Base-by-base conservation (phyloP, 164 flowering plant species). In the Kalanchoe fedtschenkoi region DNA sequence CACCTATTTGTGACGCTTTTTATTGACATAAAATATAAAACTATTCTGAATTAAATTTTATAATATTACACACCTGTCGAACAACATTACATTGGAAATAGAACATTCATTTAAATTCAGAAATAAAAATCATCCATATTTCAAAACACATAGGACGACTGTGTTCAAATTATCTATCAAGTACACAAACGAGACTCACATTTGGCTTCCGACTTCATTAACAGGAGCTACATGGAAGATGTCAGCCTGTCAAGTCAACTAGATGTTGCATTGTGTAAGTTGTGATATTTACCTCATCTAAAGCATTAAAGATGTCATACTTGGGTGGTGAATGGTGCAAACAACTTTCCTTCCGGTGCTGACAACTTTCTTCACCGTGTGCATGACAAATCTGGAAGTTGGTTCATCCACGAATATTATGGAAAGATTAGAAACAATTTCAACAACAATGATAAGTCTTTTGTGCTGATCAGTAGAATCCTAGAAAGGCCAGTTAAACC, bases 241-340 rank as follows among this genome's bases (percentile, higher is more conserved):
- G 14, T 42, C 14, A 42, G 14, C 4, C 17, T 19, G 17, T 42
- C 16, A 42, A 42, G n/a, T 42, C 46, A 0, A n/a, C 13, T 26
- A 14, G 14, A 28, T 55, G 34, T 10, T 24, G 5, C 4, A 54
- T 55, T 21, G 14, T 26, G 19, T 2, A 28, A 29, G 34, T 26
- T 14, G 34, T 1, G 59, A 11, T 34, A 26, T 24, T 15, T 21
- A 76, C 82, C 85, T 78, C 80, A 59, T 78, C 79, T 65, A 81
- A 81, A 43, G 77, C 72, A 56, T 76, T 82, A 66, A 81, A 78
- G 57, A 81, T 73, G 59, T 78, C 80, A 76, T 76, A 53, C 80
- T 74, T 34, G 83, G 82, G 47, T 79, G 80, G 62, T 79, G 85
- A 22, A 81, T 81, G 60, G 83, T 79, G 70, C 78, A 79, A 6